A percentile compares a stretch with the other conserved stretches of the same genome.
These are phyloP conservation scores for Phylloporus sp. DNA, from an alignment of 768 basidiomycete genomes.

Conservation along the genomic window DNA sequence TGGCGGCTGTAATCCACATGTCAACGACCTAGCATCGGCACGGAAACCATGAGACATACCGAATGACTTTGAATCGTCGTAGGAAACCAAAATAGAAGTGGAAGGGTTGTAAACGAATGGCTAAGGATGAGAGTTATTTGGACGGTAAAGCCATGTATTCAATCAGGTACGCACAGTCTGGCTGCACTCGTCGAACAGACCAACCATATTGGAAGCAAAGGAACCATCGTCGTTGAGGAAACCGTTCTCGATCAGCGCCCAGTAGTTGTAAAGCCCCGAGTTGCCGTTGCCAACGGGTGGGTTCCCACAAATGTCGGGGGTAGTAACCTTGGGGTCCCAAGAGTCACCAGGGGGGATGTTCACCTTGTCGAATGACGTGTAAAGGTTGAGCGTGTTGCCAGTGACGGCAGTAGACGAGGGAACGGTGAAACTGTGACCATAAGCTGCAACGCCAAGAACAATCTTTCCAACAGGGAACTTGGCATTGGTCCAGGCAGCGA, in stretches of 20 bases:
- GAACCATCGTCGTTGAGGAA: conserved; percentile 45
- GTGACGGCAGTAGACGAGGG: conserved; percentile 21
- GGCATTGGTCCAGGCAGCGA: conserved; percentile 69
- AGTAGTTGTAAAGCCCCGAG: conserved; percentile 57
- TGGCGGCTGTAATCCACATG: conserved; percentile 29
- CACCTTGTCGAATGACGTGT: conserved; percentile 46
- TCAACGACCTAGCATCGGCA: not conserved
- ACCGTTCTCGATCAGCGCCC: conserved; percentile 54
- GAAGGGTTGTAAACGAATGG: conserved; percentile 61
- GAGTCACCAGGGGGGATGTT: conserved; percentile 48
- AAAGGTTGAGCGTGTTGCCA: conserved; percentile 35
- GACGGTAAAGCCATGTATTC: not conserved
- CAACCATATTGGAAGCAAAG: conserved; percentile 49
- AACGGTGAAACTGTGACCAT: conserved; percentile 68
- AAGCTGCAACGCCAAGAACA: conserved; percentile 79
- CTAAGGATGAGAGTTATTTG: conserved; percentile 31
- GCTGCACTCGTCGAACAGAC: conserved; percentile 60
- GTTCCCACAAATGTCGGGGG: conserved; percentile 55
- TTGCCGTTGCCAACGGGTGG: conserved; percentile 36
- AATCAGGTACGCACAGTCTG: conserved; percentile 53
- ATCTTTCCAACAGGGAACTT: conserved; percentile 71
- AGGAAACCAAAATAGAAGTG: conserved; percentile 56
- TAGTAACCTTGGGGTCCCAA: conserved; percentile 57
- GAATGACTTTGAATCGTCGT: conserved; percentile 59
- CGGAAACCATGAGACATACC: conserved; percentile 27